A percentile compares a stretch with the other conserved stretches of the same genome.
Evolutionary conservation across 441 rosid species (phyloP).

Genomic region (Erodium trifolium): DNA sequence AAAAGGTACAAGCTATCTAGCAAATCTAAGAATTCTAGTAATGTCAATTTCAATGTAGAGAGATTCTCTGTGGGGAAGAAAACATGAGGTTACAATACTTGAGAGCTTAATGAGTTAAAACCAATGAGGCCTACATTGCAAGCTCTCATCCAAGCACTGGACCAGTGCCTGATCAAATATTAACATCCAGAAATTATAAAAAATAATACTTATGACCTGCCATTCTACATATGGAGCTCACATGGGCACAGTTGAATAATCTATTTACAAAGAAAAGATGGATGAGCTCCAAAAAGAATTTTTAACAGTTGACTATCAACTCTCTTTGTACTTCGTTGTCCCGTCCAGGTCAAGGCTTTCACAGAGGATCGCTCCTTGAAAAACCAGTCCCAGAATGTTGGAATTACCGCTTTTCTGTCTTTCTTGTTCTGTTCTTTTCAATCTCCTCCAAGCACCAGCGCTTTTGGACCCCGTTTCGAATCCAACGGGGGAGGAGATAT

Average conservation of each 20-base stretch:
- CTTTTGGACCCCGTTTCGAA: conserved; percentile 12
- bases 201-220: conserved; percentile 29
- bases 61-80: not conserved
- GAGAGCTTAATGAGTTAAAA: not conserved
- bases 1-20: too few species aligned
- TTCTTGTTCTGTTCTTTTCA: conserved; percentile 1
- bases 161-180: conserved; percentile 19
- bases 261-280: conserved; percentile 36
- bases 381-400: conserved; percentile 15
- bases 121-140: not conserved
- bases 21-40: too few species aligned
- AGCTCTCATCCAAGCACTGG: conserved; percentile 20
- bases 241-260: conserved; percentile 13
- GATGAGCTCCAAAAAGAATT: conserved; percentile 35
- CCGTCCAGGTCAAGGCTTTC: conserved; percentile 15
- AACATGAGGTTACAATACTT: not conserved
- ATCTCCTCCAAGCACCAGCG: not conserved
- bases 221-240: conserved; percentile 34
- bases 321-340: conserved; percentile 28
- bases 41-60: too few species aligned
- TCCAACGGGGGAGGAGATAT: conserved; percentile 1
- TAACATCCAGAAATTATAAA: conserved; percentile 30
- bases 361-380: conserved; percentile 16
- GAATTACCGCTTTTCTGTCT: conserved; percentile 1
- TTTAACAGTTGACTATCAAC: conserved; percentile 41